phyloP scores from a whole-genome alignment of 495 filamentous ascomycete genomes.

The Aspergillus nanangensis region DNA sequence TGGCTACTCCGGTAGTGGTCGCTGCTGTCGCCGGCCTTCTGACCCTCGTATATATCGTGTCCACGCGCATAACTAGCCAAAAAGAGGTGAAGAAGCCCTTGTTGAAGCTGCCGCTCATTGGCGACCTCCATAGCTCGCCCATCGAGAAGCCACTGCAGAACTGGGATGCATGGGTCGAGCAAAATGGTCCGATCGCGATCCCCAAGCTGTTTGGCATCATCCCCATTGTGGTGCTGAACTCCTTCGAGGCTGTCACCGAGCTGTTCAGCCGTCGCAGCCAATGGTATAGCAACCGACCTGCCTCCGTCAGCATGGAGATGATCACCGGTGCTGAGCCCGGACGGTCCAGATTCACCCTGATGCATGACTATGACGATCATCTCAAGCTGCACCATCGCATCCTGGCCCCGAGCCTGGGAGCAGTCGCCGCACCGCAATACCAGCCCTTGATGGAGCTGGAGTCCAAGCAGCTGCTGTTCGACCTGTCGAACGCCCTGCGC shows the following conservation, averaged over 20 bases:
- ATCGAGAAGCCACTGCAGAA: conserved; percentile 20
- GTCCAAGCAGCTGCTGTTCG: conserved; percentile 21
- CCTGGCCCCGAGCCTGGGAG: conserved; percentile 21
- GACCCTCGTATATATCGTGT: conserved; percentile 8
- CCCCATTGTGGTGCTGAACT: conserved; percentile 25
- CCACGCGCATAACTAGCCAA: not conserved
- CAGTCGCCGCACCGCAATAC: conserved; percentile 13
- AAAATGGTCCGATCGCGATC: conserved; percentile 22
- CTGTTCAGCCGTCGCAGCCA: conserved; percentile 29
- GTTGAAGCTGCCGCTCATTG: conserved; percentile 26
- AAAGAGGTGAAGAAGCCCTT: not conserved
- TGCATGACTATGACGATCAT: conserved; percentile 28
- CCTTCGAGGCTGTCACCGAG: conserved; percentile 24
- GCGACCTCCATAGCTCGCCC: conserved; percentile 23
- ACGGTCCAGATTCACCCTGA: conserved; percentile 22
- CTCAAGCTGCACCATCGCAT: conserved; percentile 28
- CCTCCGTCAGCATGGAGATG: conserved; percentile 30
- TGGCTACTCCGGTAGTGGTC: not conserved
- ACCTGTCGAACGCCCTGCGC: conserved; percentile 8
- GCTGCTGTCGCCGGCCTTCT: conserved; percentile 2
- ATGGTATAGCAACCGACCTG: conserved; percentile 29
- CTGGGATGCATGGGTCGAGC: conserved; percentile 22
- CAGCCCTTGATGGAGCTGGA: conserved; percentile 27
- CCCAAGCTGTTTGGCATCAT: conserved; percentile 25
- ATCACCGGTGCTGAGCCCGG: conserved; percentile 22